Base-by-base conservation (phyloP, 768 basidiomycete species). In the Arthromyces matolae region DNA sequence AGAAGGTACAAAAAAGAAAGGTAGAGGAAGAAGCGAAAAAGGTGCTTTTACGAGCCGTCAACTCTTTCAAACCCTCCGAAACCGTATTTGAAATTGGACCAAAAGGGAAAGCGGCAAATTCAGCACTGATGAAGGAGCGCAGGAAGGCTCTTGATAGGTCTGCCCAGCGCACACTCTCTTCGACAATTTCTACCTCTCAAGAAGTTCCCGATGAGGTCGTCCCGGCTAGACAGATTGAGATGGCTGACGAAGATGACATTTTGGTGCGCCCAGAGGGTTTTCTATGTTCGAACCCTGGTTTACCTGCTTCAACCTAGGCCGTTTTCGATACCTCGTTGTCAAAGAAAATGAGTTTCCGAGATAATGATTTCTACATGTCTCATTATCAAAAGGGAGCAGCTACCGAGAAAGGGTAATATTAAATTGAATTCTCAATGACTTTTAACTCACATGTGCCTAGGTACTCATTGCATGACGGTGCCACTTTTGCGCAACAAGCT, bases 81-180 rank as follows among this genome's bases (percentile, higher is more conserved):
- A 98, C 94, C 0, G 85, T 96, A 25, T 86, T 98, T 51, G 95
- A 98, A 67, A 73, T 93, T 25, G 89, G 87, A 1, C 78, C 81
- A 8, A 82, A 90, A 56, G 87, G 86, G 3, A 82, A 75, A 47
- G 62, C 69, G 0, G 75, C 70, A 3, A 84, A 81, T 44, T 78
- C 84, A 2, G 71, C 78, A 25, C 69, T 98, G 48, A 98, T 98
- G 95, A 89, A 88, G 64, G 84, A 89, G 54, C 76, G 95, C 25
- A 72, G 93, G 56, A 88, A 84, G 62, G 83, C 89, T 2, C 67
- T 96, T 51, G 70, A 67, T 35, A 90, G 81, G 60, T 83, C 87
- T 3, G 75, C 66, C 6, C 71, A 77, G 51, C 72, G 84, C 54
- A 68, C 72, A 7, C 59, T 72, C 27, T 41, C 57, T 1, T 63